Base-by-base conservation (phyloP, 306 rosid genomes). In the Sesbania bispinosa region DNA sequence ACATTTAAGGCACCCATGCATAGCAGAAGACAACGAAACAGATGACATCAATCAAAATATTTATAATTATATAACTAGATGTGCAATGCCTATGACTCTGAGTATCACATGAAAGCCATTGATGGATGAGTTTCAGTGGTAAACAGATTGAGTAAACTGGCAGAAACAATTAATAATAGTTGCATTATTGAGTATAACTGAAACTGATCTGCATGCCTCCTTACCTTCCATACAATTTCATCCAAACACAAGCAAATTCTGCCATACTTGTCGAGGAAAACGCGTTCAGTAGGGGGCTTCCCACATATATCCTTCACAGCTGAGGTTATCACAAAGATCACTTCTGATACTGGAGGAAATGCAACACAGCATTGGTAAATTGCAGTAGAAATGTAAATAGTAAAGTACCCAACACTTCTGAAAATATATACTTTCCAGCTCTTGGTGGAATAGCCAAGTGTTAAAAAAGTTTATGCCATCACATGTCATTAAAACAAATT, bases 191-290 rank as follows among this genome's bases (percentile, higher is more conserved):
- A 47, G 33, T 10, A 29, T 47, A 46, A 41, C 14, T 27, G 55
- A 82, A 64, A 21, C 8, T 38, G 21, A 38, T 19, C 2, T 1
- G 55, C 61, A 38, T 42, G 75, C 24, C 32, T 42, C 30, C 86
- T 74, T 72, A 94, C 97, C 96, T 88, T 84, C 97, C 98, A 94
- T 42, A 94, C 96, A 67, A 94, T 83, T 85, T 94, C 98, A 82
- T 94, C 98, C 74, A 94, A 83, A 69, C 96, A 89, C 81, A 89
- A 66, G 80, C 98, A 94, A 53, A 94, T 90, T 83, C 84, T 87
- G 75, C 98, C 98, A 63, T 94, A 94, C 82, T 90, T 94, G 70
- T 94, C 98, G 33, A 94, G 95, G 84, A 94, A 94, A 75, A 84
- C 82, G 39, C 98, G 96, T 77, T 94, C 98, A 27, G 86, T 83